Conservation (phyloP, 306 rosid species). For the Trifolium dubium region DNA sequence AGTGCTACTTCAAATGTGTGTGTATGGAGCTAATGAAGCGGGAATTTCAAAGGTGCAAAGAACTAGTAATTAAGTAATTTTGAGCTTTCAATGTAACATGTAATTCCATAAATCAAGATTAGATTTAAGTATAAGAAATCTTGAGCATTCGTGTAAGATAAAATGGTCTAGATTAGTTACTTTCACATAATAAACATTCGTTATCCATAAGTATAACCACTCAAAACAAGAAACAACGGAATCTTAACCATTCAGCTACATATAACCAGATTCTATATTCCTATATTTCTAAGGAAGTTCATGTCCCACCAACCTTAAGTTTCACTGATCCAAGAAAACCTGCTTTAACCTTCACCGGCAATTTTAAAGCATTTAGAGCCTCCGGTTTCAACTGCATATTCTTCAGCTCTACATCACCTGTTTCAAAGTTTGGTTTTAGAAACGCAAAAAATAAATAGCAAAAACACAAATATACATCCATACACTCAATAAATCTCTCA, state of each 20-base stretch:
- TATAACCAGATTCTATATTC: constrained; percentile 22
- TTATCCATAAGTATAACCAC: constrained; percentile 13
- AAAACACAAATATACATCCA: constrained; percentile 26
- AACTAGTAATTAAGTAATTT: background rate
- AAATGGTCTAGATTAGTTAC: constrained; percentile 22
- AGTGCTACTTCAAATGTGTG: background rate
- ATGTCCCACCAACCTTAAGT: constrained; percentile 74
- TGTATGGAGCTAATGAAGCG: background rate
- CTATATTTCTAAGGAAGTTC: constrained; percentile 14
- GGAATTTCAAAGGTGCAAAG: constrained; percentile 3
- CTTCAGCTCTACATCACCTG: constrained; percentile 98
- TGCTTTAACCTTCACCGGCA: constrained; percentile 98
- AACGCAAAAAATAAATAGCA: constrained; percentile 2
- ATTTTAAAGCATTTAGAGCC: constrained; percentile 92
- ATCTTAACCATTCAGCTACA: constrained; percentile 9
- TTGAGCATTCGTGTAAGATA: constrained; percentile 21
- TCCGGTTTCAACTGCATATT: constrained; percentile 99
- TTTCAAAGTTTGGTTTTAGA: constrained; percentile 41
- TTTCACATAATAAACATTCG: constrained; percentile 1
- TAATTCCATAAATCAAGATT: constrained; percentile 18
- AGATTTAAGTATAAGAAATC: constrained; percentile 6
- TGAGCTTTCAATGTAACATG: constrained; percentile 1
- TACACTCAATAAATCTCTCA: constrained; percentile 24
- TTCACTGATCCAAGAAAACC: constrained; percentile 99
- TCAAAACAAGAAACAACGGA: constrained; percentile 5